Evolutionary conservation across 116 monocot species (phyloP).

Genomic region (Trichopus zeylanicus): DNA sequence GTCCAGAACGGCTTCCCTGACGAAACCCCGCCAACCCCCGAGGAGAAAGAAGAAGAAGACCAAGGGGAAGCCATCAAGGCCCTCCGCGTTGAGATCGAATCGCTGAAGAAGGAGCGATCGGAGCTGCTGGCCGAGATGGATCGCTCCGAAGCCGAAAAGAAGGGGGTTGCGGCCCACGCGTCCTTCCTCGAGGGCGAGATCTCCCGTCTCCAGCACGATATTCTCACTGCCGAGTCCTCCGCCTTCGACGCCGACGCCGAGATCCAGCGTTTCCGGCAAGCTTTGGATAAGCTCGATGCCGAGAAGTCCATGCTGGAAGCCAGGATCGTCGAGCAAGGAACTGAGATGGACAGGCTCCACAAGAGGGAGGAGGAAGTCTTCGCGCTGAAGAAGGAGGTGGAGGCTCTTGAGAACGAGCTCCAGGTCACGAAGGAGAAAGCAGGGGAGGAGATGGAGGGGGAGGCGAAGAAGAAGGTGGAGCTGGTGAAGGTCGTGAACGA

Average conservation of each 20-base stretch:
- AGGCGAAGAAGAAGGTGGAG: not conserved
- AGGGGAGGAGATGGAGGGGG: too few relatives aligned
- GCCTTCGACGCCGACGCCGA: conserved; percentile 14
- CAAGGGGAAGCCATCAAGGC: too few relatives aligned
- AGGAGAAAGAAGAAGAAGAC: too few relatives aligned
- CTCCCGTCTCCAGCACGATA: conserved; percentile 23
- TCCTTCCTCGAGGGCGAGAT: conserved; percentile 27
- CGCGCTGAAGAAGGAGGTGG: too few relatives aligned
- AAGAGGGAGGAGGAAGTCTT: conserved; percentile 3
- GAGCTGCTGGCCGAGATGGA: conserved; percentile 3
- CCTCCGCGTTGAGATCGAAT: too few relatives aligned
- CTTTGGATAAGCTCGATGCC: not conserved
- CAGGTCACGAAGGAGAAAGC: too few relatives aligned
- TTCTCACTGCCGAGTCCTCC: conserved; percentile 14
- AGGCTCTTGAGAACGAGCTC: too few relatives aligned
- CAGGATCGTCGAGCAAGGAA: not conserved
- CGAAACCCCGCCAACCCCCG: too few relatives aligned
- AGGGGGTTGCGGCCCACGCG: conserved; percentile 11
- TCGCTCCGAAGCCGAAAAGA: conserved; percentile 1
- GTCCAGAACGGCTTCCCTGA: too few relatives aligned
- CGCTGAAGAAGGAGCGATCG: not conserved
- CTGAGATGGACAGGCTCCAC: not conserved
- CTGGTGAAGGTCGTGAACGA: not conserved
- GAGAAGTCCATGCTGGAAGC: conserved; percentile 12
- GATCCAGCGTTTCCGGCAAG: not conserved